phyloP scores from a whole-genome alignment of 1,284 basidiomycete species.

The Rhodotorula sp. region DNA sequence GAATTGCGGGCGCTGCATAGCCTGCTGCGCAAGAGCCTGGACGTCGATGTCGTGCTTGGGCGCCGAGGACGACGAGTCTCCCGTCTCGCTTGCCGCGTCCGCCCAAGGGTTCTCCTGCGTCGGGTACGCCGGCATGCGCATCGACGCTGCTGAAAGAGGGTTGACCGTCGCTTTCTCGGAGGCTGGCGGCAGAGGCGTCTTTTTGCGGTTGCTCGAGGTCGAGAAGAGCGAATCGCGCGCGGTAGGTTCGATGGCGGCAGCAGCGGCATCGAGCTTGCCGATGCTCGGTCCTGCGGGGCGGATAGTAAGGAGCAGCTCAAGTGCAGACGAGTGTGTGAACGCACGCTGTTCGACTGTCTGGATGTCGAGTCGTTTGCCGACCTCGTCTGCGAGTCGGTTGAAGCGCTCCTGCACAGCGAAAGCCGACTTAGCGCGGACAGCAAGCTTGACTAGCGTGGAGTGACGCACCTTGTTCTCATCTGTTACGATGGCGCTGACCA shows the following conservation, averaged over 20 bases:
- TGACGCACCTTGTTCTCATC: constrained; percentile 76
- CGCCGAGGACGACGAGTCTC: constrained; percentile 57
- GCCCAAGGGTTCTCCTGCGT: constrained; percentile 47
- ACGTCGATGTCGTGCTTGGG: constrained; percentile 58
- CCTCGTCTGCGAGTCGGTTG: constrained; percentile 73
- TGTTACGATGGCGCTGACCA: constrained; percentile 83
- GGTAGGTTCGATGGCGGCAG: constrained; percentile 72
- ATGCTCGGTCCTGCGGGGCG: constrained; percentile 63
- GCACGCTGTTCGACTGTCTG: constrained; percentile 46
- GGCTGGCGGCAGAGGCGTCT: neutral
- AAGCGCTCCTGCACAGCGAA: constrained; percentile 29
- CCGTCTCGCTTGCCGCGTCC: constrained; percentile 11
- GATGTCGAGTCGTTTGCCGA: constrained; percentile 85
- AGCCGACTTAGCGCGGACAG: constrained; percentile 45
- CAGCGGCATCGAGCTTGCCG: constrained; percentile 68
- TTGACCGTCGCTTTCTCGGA: constrained; percentile 21
- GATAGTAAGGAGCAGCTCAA: neutral
- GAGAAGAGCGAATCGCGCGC: constrained; percentile 78
- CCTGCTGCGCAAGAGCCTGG: constrained; percentile 72
- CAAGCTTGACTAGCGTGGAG: constrained; percentile 30
- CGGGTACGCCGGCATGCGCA: constrained; percentile 50
- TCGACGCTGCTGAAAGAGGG: constrained; percentile 43
- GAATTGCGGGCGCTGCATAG: constrained; percentile 86
- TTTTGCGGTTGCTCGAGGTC: constrained; percentile 34
- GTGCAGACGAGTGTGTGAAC: neutral